Conservation (phyloP, 2,329 filamentous ascomycete genomes). For the Neocatenulostroma microsporum region DNA sequence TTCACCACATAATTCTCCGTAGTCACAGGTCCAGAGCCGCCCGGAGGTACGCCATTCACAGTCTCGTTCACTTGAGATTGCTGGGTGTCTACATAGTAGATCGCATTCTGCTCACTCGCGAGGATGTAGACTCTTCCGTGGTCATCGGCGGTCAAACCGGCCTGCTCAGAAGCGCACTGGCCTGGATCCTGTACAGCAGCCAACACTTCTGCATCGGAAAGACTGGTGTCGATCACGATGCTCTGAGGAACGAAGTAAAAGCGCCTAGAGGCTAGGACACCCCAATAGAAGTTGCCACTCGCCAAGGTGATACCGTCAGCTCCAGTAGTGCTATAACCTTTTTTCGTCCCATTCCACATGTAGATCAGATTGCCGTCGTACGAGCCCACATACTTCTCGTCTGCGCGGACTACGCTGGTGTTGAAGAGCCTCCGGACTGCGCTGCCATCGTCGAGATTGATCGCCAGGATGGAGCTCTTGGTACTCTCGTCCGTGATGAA, state of each 20-base stretch:
- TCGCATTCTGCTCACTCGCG: slow-evolving; percentile 38
- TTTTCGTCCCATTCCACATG: slow-evolving; percentile 22
- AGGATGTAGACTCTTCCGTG: slow-evolving; percentile 35
- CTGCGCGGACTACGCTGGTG: slow-evolving; percentile 32
- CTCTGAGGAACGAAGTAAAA: slow-evolving; percentile 37
- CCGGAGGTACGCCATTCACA: slow-evolving; percentile 29
- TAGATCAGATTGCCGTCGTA: slow-evolving; percentile 27
- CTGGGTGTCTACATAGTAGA: slow-evolving; percentile 37
- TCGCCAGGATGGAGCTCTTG: slow-evolving; percentile 32
- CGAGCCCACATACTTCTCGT: slow-evolving; percentile 33
- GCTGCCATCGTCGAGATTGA: slow-evolving; percentile 32
- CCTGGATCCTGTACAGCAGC: slow-evolving; percentile 33
- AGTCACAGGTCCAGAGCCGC: slow-evolving; percentile 27
- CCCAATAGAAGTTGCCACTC: slow-evolving; percentile 38
- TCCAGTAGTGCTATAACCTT: slow-evolving; percentile 16
- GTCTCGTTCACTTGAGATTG: slow-evolving; percentile 29
- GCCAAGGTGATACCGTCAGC: slow-evolving; percentile 31
- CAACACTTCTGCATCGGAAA: slow-evolving; percentile 31
- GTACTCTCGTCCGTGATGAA: slow-evolving; percentile 37
- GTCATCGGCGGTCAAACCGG: slow-evolving; percentile 38
- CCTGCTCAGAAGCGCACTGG: slow-evolving; percentile 35
- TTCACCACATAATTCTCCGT: slow-evolving; percentile 35
- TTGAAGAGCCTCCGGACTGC: slow-evolving; percentile 33
- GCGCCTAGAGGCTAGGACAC: slow-evolving; percentile 34
- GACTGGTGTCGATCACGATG: slow-evolving; percentile 25